These are phyloP conservation scores for Chrysoporthe puriensis DNA, from an alignment of 2,329 filamentous ascomycete genomes.

Conservation along the genomic window DNA sequence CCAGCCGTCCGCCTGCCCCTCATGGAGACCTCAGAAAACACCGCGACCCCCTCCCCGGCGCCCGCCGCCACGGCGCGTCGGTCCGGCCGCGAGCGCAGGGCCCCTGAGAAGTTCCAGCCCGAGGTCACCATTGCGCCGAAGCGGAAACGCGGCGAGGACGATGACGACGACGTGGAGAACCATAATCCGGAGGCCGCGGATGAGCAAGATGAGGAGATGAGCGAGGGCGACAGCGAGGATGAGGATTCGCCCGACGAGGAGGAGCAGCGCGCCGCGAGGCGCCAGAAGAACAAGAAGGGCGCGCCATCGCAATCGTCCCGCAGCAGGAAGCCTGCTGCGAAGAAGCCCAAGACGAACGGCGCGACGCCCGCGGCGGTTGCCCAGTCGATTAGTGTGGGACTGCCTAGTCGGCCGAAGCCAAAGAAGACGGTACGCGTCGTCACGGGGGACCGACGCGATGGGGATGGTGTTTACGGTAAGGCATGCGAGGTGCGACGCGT, in stretches of 20 bases:
- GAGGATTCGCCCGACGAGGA: slow-evolving; percentile 51
- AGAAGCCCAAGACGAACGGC: slow-evolving; percentile 68
- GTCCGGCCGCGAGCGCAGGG: slow-evolving; percentile 69
- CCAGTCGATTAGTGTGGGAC: slow-evolving; percentile 39
- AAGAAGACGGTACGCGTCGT: slow-evolving; percentile 61
- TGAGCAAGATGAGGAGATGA: slow-evolving; percentile 32
- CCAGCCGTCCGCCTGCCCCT: slow-evolving; percentile 48
- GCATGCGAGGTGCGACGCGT: slow-evolving; percentile 26
- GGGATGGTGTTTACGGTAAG: slow-evolving; percentile 61
- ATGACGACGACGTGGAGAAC: slow-evolving; percentile 50
- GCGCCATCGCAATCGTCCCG: slow-evolving; percentile 47
- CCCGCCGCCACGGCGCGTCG: slow-evolving; percentile 60
- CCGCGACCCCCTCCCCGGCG: slow-evolving; percentile 57
- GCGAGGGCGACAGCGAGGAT: slow-evolving; percentile 37
- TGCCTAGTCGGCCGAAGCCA: slow-evolving; percentile 58
- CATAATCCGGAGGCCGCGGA: slow-evolving; percentile 53
- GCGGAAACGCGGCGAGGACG: slow-evolving; percentile 58
- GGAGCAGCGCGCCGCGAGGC: slow-evolving; percentile 41
- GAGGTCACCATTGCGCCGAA: slow-evolving; percentile 56
- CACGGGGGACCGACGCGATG: slow-evolving; percentile 50
- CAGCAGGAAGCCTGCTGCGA: slow-evolving; percentile 61
- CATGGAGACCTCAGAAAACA: slow-evolving; percentile 59
- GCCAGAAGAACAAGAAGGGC: slow-evolving; percentile 35
- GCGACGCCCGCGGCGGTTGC: slow-evolving; percentile 43
- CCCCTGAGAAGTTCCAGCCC: slow-evolving; percentile 62